Percentiles rank a stretch among this genome's conserved stretches.
These are phyloP conservation scores for Podosphaera xanthii DNA, from an alignment of 2,329 filamentous ascomycete genomes.

Conservation along the genomic window DNA sequence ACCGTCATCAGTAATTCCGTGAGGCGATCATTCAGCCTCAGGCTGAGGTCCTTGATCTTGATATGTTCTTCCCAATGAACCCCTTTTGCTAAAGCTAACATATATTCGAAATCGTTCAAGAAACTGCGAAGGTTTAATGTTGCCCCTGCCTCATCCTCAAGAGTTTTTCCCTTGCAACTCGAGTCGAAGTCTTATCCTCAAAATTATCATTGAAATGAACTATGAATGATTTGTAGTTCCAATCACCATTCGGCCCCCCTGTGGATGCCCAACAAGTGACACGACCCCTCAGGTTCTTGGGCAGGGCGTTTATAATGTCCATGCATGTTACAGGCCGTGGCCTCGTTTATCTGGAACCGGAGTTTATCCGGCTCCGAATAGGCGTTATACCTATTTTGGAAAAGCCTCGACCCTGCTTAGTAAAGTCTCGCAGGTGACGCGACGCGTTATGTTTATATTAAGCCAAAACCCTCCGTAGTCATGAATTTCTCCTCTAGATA, in stretches of 20 bases:
- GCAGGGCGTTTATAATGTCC: not conserved
- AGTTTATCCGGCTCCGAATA: too few relatives aligned
- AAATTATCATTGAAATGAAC: too few relatives aligned
- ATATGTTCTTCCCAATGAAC: not conserved
- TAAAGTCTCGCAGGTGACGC: too few relatives aligned
- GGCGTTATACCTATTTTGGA: too few relatives aligned
- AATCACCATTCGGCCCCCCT: slow-evolving; percentile 1
- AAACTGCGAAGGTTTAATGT: not conserved
- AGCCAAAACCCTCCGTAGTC: too few relatives aligned
- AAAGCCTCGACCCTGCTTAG: too few relatives aligned
- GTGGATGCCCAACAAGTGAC: not conserved
- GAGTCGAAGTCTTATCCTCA: slow-evolving; percentile 3
- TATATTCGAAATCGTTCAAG: not conserved
- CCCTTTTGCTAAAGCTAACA: not conserved
- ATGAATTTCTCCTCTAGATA: too few relatives aligned
- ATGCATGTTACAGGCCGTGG: too few relatives aligned
- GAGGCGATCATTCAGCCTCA: not conserved
- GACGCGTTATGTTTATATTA: too few relatives aligned
- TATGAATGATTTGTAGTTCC: too few relatives aligned
- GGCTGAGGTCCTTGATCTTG: not conserved
- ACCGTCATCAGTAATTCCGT: not conserved
- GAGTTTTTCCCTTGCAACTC: not conserved
- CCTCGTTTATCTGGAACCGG: too few relatives aligned
- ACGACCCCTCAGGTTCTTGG: not conserved
- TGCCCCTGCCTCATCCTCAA: not conserved